Evolutionary conservation across 2,329 filamentous ascomycete genomes (phyloP).

Genomic region (Fusarium siculi): DNA sequence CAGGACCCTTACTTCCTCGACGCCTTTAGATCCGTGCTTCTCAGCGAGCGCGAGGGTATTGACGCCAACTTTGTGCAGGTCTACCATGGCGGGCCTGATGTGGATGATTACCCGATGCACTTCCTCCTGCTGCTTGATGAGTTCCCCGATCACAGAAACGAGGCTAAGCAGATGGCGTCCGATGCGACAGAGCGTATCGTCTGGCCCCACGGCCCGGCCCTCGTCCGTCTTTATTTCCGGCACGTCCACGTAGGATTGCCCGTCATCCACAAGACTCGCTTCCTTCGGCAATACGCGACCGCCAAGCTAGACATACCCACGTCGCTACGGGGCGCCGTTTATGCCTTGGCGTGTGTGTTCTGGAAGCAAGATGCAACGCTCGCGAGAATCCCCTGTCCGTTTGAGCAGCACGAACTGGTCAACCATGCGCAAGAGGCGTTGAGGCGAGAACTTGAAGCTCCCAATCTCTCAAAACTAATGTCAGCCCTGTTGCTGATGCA

Average conservation of each 20-base stretch:
- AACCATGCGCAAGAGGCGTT: conserved; percentile 56
- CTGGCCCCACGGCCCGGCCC: conserved; percentile 51
- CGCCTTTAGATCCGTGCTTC: conserved; percentile 58
- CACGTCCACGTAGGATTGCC: conserved; percentile 58
- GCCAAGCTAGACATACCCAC: conserved; percentile 55
- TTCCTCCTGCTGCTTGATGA: conserved; percentile 57
- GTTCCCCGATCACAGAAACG: conserved; percentile 56
- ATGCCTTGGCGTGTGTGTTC: conserved; percentile 56
- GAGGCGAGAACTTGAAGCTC: conserved; percentile 58
- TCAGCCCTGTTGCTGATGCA: conserved; percentile 59
- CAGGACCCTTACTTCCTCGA: conserved; percentile 59
- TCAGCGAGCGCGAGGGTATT: conserved; percentile 57
- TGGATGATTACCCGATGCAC: conserved; percentile 55
- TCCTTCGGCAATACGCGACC: conserved; percentile 52
- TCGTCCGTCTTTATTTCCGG: conserved; percentile 58
- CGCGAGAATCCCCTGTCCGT: conserved; percentile 44
- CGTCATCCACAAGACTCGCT: conserved; percentile 57
- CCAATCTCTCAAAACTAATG: conserved; percentile 58
- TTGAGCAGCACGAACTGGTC: conserved; percentile 55
- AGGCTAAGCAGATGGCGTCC: conserved; percentile 52
- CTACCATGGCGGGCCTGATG: conserved; percentile 48
- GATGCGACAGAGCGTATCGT: conserved; percentile 56
- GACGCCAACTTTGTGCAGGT: conserved; percentile 59
- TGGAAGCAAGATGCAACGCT: conserved; percentile 52
- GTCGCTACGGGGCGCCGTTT: conserved; percentile 57